These are phyloP conservation scores for Trametes coccinea DNA, from an alignment of 768 basidiomycete species.

Conservation along the genomic window DNA sequence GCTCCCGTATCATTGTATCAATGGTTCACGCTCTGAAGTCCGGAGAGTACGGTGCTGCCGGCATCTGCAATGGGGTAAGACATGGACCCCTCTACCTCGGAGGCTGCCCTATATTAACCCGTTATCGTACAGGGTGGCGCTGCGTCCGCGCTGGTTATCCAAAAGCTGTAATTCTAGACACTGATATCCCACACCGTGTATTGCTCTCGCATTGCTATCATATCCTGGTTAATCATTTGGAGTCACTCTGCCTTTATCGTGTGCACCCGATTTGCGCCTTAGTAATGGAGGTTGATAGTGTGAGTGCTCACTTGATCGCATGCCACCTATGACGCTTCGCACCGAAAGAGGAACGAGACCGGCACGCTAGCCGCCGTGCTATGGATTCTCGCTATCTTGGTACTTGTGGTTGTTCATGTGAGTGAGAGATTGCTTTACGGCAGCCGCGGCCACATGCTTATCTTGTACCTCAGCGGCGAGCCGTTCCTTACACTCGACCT, in stretches of 20 bases:
- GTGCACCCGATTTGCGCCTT: neutral
- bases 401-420: constrained; percentile 1
- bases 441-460: constrained; percentile 10
- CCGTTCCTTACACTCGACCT: neutral
- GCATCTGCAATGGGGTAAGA: constrained; percentile 95
- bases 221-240: constrained; percentile 15
- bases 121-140: constrained; percentile 72
- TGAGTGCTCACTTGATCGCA: neutral
- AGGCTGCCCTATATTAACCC: constrained; percentile 10
- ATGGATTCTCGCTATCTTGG: constrained; percentile 10
- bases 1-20: constrained; percentile 91
- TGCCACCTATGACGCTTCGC: neutral
- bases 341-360: neutral
- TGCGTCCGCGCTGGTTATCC: constrained; percentile 87
- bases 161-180: constrained; percentile 59
- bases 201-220: constrained; percentile 22
- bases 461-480: neutral
- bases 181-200: constrained; percentile 8
- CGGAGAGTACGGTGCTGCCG: constrained; percentile 93
- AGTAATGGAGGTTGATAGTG: constrained; percentile 1
- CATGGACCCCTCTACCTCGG: neutral
- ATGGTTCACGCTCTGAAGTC: constrained; percentile 88
- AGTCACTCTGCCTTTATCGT: neutral
- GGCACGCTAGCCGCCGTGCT: neutral
- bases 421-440: constrained; percentile 14